Base-by-base conservation (phyloP, 1,139 yeast species). In the Arxiozyma telluris region DNA sequence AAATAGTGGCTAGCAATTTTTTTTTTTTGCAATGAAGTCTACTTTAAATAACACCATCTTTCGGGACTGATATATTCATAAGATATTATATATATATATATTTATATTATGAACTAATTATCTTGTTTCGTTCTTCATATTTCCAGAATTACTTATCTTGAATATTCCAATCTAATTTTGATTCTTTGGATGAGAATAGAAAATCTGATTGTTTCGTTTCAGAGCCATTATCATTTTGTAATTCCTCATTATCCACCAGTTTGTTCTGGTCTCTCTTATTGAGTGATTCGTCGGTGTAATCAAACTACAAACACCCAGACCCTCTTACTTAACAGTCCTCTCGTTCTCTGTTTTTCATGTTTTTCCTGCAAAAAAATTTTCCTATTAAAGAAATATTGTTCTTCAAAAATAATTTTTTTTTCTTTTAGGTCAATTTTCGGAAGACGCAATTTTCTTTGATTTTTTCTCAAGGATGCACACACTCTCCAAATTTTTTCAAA, bases 31-130 rank as follows among this genome's bases (percentile, higher is more conserved):
- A 57, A 67, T 69, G 72, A 58, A 64, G 72, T 69, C 67, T 64
- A 67, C 70, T 66, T 62, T 59, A 61, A 61, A 61, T 65, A 63
- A 66, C 39, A 34, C 72, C 72, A 69, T 69, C 72, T 69, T 69
- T 69, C 72, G 72, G 72, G 72, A 60, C 72, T 69, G 72, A 69
- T 62, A 56, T 55, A 23, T 18, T 27, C 30, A 41, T 23, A 46
- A 30, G 15, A 3, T n/a, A 11, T 21, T 51, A 21, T 27, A 41
- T 41, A 30, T 11, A 2, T 34, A 17, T 47, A 41, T 41, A 30
- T 11, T 7, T 34, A 17, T 47, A 47, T 23, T 34, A 2, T 15
- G n/a, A 34, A 15, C 11, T 23, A 44, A 17, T 20, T 51, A 18
- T 22, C 27, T 46, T 34, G 27, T 15, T 15, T 34, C n/a, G 4